A percentile compares a stretch with the other conserved stretches of the same genome.
Conservation (phyloP, 1,284 basidiomycete genomes). For the Apiotrichum porosum region DNA sequence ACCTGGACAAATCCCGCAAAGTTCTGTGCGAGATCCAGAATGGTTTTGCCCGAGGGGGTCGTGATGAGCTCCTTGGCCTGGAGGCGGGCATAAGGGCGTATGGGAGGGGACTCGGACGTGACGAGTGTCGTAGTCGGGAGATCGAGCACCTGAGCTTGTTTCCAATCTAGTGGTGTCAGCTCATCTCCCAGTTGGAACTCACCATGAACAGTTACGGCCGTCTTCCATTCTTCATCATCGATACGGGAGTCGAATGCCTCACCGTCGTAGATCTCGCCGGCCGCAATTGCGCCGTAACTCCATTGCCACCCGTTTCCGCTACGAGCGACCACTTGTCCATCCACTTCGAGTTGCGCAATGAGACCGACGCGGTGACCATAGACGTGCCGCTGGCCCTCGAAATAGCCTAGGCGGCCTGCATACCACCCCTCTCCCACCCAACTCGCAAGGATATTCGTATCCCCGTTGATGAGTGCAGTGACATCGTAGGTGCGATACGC, state of each 20-base stretch:
- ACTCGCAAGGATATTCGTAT: constrained; percentile 27
- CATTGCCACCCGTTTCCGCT: constrained; percentile 24
- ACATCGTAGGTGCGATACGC: constrained; percentile 39
- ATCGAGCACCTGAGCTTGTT: constrained; percentile 7
- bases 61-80: constrained; percentile 25
- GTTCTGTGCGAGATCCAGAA: constrained; percentile 42
- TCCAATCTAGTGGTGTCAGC: too few relatives aligned
- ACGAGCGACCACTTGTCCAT: constrained; percentile 9
- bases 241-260: constrained; percentile 24
- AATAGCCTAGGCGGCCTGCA: constrained; percentile 19
- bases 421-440: constrained; percentile 41
- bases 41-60: constrained; percentile 28
- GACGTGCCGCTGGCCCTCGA: constrained; percentile 19
- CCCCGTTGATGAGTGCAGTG: constrained; percentile 9
- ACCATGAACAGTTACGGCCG: too few relatives aligned
- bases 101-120: constrained; percentile 31
- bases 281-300: constrained; percentile 14
- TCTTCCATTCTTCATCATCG: too few relatives aligned
- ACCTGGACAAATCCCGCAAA: constrained; percentile 35
- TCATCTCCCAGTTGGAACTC: too few relatives aligned
- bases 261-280: constrained; percentile 37
- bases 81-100: constrained; percentile 15
- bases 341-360: constrained; percentile 32
- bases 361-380: constrained; percentile 28
- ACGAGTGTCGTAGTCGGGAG: constrained; percentile 20